Conservation (phyloP, 495 filamentous ascomycete genomes). For the Penicillium subrubescens region DNA sequence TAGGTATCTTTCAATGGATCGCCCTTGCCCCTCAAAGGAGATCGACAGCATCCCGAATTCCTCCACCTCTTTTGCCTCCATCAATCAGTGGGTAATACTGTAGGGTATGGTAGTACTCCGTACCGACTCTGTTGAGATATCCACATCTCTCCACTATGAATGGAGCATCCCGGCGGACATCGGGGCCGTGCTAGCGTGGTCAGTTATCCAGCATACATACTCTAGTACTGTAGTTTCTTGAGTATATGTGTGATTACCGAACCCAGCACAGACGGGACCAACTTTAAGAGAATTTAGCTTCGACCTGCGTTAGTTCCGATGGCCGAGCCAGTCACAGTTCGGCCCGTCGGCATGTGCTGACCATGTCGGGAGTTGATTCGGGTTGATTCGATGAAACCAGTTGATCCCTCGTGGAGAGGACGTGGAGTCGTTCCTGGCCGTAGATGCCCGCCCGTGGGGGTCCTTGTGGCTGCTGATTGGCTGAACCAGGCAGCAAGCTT, state of each 20-base stretch:
- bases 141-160: not conserved
- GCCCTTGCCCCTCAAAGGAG: not conserved
- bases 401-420: not conserved
- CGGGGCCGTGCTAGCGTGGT: not conserved
- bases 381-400: too few species aligned
- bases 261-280: conserved; percentile 6
- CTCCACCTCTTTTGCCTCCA: not conserved
- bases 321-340: conserved; percentile 21
- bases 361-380: not conserved
- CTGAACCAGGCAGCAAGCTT: not conserved
- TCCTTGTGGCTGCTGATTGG: conserved; percentile 5
- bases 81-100: not conserved
- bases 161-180: too few species aligned
- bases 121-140: not conserved
- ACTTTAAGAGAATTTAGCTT: conserved; percentile 36
- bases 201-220: not conserved
- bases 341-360: conserved; percentile 20
- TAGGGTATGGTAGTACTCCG: not conserved
- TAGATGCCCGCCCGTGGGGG: conserved; percentile 23
- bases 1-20: not conserved
- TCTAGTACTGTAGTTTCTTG: not conserved
- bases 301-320: conserved; percentile 10
- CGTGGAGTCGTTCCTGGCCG: conserved; percentile 1
- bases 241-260: too few species aligned
- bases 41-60: conserved; percentile 8